These are phyloP conservation scores for Fagopyrum homotropicum DNA, from an alignment of 148 eudicot genomes.

Conservation along the genomic window DNA sequence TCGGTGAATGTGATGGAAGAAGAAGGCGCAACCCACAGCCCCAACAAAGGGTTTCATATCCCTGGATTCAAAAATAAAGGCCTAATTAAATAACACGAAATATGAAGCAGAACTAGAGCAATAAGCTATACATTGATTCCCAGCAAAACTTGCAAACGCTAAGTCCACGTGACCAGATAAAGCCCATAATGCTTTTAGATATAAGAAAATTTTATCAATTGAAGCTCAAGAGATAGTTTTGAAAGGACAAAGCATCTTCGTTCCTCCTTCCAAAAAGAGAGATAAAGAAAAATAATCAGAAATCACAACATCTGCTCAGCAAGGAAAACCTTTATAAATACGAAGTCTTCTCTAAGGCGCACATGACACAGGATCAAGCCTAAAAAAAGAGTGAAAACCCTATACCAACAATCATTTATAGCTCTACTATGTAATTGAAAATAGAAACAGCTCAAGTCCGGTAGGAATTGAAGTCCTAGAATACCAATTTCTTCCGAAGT, in stretches of 20 bases:
- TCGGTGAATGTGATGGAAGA: constrained; percentile 67
- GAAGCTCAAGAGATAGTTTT: neutral
- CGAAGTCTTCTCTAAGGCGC: neutral
- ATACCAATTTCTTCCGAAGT: neutral
- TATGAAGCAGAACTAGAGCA: neutral
- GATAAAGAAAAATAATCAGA: neutral
- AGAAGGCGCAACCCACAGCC: constrained; percentile 91
- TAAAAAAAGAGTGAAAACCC: neutral
- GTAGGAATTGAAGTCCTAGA: neutral
- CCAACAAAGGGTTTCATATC: constrained; percentile 76
- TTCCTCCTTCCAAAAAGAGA: neutral
- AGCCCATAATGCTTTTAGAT: neutral
- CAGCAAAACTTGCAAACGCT: neutral
- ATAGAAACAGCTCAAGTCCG: neutral
- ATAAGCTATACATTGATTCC: neutral
- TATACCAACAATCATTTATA: neutral
- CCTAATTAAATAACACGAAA: constrained; percentile 16
- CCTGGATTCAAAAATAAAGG: constrained; percentile 32
- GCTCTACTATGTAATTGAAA: neutral
- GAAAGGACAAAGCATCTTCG: neutral
- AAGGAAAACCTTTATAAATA: neutral
- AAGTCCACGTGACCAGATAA: neutral
- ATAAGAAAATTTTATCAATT: neutral
- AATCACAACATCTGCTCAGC: neutral
- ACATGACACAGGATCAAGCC: neutral